A percentile compares a stretch with the other conserved stretches of the same genome.
phyloP scores from a whole-genome alignment of 768 basidiomycete genomes.

The Auriculariales sp. region DNA sequence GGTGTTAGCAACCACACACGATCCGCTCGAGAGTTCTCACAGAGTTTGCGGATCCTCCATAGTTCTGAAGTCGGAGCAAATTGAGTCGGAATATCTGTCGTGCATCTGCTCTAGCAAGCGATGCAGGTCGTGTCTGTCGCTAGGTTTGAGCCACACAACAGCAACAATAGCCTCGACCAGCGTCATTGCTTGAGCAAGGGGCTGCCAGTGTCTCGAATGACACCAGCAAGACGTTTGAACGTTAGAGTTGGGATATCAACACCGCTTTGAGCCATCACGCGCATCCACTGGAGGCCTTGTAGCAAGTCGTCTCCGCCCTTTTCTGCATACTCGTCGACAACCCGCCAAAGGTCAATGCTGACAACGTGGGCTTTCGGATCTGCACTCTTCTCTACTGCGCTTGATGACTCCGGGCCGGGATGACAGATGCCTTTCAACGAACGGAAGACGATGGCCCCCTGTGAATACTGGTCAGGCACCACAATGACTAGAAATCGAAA shows the following conservation, averaged over 20 bases:
- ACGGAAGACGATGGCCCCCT: slow-evolving; percentile 5
- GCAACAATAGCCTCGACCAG: slow-evolving; percentile 39
- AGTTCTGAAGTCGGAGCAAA: slow-evolving; percentile 24
- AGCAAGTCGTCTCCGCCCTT: slow-evolving; percentile 28
- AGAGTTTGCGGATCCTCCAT: slow-evolving; percentile 14
- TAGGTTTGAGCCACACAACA: slow-evolving; percentile 46
- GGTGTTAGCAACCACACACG: not conserved
- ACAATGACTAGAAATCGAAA: not conserved
- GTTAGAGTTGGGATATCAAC: slow-evolving; percentile 42
- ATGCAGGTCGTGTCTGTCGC: slow-evolving; percentile 47
- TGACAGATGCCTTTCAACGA: slow-evolving; percentile 40
- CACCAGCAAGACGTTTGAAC: slow-evolving; percentile 31
- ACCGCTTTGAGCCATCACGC: slow-evolving; percentile 46
- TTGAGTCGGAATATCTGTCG: slow-evolving; percentile 22
- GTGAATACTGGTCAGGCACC: not conserved
- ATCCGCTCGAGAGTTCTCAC: slow-evolving; percentile 19
- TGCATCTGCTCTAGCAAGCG: slow-evolving; percentile 34
- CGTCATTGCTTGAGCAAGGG: slow-evolving; percentile 32
- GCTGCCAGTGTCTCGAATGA: slow-evolving; percentile 23
- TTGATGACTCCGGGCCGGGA: slow-evolving; percentile 34
- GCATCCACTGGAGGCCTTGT: slow-evolving; percentile 42
- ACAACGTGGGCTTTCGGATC: too few relatives aligned
- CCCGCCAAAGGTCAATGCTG: slow-evolving; percentile 41
- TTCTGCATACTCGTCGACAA: slow-evolving; percentile 28
- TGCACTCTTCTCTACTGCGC: too few relatives aligned